Conservation (phyloP, 2,329 filamentous ascomycete genomes). For the Fonsecaea pugnacius region DNA sequence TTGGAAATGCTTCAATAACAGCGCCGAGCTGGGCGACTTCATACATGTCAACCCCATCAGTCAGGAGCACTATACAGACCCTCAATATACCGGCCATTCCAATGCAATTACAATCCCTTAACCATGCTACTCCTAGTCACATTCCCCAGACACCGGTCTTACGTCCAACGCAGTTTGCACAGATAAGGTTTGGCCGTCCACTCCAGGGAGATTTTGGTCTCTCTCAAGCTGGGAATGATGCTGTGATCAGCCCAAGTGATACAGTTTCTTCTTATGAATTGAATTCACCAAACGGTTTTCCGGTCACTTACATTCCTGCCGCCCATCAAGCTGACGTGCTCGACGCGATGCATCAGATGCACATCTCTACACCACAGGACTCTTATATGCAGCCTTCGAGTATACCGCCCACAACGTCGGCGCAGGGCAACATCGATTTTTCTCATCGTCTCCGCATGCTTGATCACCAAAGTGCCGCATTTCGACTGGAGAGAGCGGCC, state of each 20-base stretch:
- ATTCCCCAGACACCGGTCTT: slow-evolving; percentile 19
- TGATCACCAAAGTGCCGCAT: slow-evolving; percentile 6
- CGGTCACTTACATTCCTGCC: background rate
- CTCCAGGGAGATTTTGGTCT: background rate
- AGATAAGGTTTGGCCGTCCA: background rate
- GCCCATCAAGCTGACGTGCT: background rate
- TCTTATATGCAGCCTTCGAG: background rate
- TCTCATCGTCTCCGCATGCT: background rate
- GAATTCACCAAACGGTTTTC: background rate
- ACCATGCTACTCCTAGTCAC: background rate
- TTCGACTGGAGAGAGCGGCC: slow-evolving; percentile 6
- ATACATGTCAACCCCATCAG: background rate
- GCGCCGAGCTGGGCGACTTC: background rate
- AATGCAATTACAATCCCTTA: background rate
- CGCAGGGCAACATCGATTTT: background rate
- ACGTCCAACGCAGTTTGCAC: slow-evolving; percentile 13
- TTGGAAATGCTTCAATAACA: background rate
- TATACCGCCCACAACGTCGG: background rate
- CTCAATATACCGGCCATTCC: background rate
- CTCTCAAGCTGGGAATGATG: background rate
- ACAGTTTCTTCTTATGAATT: slow-evolving; percentile 23
- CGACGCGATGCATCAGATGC: background rate
- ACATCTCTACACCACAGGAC: slow-evolving; percentile 1
- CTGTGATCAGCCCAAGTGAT: slow-evolving; percentile 19
- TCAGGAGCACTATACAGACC: background rate